phyloP scores from a whole-genome alignment of 176 grass and related monocot species.

The Bonia amplexicaulis region DNA sequence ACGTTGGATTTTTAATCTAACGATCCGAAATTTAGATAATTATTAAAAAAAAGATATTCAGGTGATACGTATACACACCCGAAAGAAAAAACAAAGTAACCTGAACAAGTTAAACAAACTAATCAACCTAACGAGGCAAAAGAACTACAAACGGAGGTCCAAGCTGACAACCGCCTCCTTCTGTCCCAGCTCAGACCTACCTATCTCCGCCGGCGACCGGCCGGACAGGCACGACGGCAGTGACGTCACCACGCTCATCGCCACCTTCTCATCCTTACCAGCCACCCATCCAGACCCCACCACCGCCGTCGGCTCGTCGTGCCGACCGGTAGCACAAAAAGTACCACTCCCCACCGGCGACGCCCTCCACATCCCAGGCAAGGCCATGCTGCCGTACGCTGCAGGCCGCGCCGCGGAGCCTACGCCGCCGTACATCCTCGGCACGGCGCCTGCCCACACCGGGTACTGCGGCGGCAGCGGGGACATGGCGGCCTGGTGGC shows the following conservation, averaged over 20 bases:
- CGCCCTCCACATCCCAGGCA: slow-evolving; percentile 46
- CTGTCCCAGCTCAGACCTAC: slow-evolving; percentile 35
- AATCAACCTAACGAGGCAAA: neutral
- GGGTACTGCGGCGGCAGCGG: slow-evolving; percentile 39
- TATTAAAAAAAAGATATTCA: no score
- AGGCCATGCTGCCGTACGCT: slow-evolving; percentile 32
- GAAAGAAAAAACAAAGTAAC: neutral
- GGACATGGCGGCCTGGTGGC: slow-evolving; percentile 20
- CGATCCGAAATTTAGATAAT: no score
- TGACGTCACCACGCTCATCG: slow-evolving; percentile 28
- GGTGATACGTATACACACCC: no score
- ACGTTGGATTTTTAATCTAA: no score
- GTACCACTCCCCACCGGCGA: neutral
- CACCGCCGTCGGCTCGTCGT: neutral
- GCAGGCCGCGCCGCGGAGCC: neutral
- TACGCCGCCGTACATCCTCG: slow-evolving; percentile 25
- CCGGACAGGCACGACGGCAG: slow-evolving; percentile 40
- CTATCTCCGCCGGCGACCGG: slow-evolving; percentile 35
- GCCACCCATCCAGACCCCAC: neutral
- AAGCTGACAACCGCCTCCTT: slow-evolving; percentile 60
- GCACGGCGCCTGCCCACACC: slow-evolving; percentile 30
- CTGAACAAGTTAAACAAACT: neutral
- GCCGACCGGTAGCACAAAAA: slow-evolving; percentile 25
- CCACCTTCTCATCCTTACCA: slow-evolving; percentile 4
- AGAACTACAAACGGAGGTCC: slow-evolving; percentile 72